Evolutionary conservation across 2,329 filamentous ascomycete species (phyloP), one percentile per base, ranked within the genome.

Genomic region (Camptophora hylomeconis): DNA sequence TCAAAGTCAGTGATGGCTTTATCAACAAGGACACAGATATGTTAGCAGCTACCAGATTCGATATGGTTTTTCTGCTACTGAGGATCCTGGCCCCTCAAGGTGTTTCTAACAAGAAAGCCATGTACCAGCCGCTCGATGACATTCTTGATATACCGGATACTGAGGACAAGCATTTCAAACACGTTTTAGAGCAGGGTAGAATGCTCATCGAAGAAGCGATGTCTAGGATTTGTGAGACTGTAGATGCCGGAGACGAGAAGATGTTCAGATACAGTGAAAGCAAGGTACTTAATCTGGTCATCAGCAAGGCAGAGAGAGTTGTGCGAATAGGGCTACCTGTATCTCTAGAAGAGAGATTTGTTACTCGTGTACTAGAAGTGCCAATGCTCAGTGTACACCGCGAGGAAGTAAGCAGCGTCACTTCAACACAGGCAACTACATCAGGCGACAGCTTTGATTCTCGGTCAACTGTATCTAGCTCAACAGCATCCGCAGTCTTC

Each of bases 291-390:
- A 47, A 53, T 2, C 64, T 76, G 31, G 47, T 95, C 1, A 38
- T 86, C 5, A 47, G 54, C 11, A 95, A 94, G 52, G 83, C 84
- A 4, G 63, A 65, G 36, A 63, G 63, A 4, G 78, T 92, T 65
- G 63, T 65, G n/a, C 53, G 58, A 4, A 59, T 56, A 1, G 72
- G 74, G 0, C 57, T 95, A 7, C 84, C 89, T 2, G 57, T 61
- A 5, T 92, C 78, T 43, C 69, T 98, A 65, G 87, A 94, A 49
- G 80, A 89, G 25, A 76, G 72, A 22, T 92, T 93, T 43, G 72
- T 98, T 6, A 69, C 65, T 28, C 77, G 77, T 45, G 69, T 69
- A 2, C 61, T 98, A 4, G 80, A 89, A 42, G 69, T 75, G 4
- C 87, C 89, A 0, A 61, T 92, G 23, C 59, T 81, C 42, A 71